Conservation (phyloP, 805 yeast species). For the Pichia scutulata region DNA sequence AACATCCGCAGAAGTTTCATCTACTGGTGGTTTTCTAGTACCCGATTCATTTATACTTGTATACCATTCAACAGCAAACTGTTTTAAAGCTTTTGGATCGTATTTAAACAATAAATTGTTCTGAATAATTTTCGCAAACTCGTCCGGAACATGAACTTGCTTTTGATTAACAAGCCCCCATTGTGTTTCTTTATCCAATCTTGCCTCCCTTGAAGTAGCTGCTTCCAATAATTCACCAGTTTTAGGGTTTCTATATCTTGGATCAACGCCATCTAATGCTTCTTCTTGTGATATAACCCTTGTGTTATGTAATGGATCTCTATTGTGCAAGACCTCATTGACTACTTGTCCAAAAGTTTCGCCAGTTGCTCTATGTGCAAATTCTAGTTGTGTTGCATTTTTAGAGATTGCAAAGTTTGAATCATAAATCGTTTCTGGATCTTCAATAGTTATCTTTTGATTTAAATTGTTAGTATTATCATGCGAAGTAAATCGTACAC, state of each 20-base stretch:
- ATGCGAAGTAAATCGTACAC: background rate
- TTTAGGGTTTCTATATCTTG: constrained; percentile 26
- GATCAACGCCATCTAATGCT: constrained; percentile 25
- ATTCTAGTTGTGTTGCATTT: constrained; percentile 23
- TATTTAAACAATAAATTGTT: constrained; percentile 55
- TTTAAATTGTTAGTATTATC: background rate
- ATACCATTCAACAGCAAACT: constrained; percentile 38
- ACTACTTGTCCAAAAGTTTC: constrained; percentile 38
- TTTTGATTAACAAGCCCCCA: constrained; percentile 46
- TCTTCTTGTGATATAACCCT: constrained; percentile 33
- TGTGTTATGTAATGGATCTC: constrained; percentile 25
- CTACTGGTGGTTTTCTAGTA: constrained; percentile 36
- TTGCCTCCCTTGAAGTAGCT: constrained; percentile 39
- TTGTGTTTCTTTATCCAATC: constrained; percentile 52
- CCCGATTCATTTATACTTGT: constrained; percentile 40
- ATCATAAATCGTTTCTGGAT: constrained; percentile 16
- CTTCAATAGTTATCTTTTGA: constrained; percentile 17
- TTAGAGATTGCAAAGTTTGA: constrained; percentile 16
- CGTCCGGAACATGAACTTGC: constrained; percentile 48
- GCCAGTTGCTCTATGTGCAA: constrained; percentile 31
- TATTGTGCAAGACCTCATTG: constrained; percentile 29
- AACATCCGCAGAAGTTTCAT: constrained; percentile 59
- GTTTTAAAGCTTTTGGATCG: constrained; percentile 56
- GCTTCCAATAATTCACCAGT: constrained; percentile 31
- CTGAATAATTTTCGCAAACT: constrained; percentile 50